phyloP scores from a whole-genome alignment of 179 eudicot species.

The Gypsophila paniculata region DNA sequence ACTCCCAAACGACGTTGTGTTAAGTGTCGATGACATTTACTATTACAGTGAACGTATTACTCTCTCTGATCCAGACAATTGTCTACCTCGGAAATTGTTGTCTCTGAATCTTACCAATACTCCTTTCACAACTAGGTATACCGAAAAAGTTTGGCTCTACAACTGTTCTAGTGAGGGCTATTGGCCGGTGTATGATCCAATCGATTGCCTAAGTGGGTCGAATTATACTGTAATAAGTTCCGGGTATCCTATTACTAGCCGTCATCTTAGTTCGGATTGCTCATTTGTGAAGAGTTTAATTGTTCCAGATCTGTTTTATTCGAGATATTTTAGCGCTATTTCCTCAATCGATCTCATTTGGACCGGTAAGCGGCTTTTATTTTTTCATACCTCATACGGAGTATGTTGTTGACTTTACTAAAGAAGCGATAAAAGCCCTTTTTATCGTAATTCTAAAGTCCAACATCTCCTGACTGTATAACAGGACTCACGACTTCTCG shows the following conservation, averaged over 20 bases:
- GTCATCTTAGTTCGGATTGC: not conserved
- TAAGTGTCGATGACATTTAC: not conserved
- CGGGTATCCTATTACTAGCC: too few species aligned
- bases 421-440: too few species aligned
- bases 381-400: too few species aligned
- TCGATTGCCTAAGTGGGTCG: conserved; percentile 13
- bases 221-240: conserved; percentile 9
- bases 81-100: conserved; percentile 24
- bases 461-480: too few species aligned
- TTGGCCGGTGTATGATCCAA: not conserved
- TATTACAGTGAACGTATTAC: not conserved
- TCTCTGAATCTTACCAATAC: not conserved
- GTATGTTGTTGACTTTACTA: too few species aligned
- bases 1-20: not conserved
- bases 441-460: too few species aligned
- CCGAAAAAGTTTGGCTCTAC: not conserved
- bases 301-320: not conserved
- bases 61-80: not conserved
- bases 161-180: not conserved
- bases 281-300: conserved; percentile 6
- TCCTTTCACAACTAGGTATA: not conserved
- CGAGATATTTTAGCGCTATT: not conserved
- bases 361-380: not conserved
- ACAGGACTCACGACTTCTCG: too few species aligned
- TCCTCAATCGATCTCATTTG: conserved; percentile 3